Base-by-base conservation (phyloP, 176 grass and related monocot genomes). In the Phoenix dactylifera region DNA sequence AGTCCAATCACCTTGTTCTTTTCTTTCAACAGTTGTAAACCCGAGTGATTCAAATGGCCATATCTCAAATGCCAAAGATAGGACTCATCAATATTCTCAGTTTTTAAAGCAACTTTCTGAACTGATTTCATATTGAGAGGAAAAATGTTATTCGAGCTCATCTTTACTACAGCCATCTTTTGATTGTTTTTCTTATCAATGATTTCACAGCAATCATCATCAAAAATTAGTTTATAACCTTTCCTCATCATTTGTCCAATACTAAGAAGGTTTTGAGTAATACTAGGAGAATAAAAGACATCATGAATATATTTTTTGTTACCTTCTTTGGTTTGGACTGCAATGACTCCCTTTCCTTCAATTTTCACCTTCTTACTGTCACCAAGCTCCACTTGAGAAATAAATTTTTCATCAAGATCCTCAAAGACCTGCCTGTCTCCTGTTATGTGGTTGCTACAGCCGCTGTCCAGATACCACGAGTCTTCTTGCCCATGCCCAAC, bases 1-100 rank as follows among this genome's bases (percentile, higher is more conserved):
- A 74, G 52, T 2, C 71, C 59, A 17, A 4, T 7, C 9, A 74
- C 59, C 71, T 64, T 74, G 1, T 74, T 15, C 59, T 64, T 64
- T 50, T 74, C 7, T 30, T 74, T 55, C 14, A 64, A 22, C 9
- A 74, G 0, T 16, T 53, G 54, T 4, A 72, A 32, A n/a, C 58
- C 39, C 15, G 62, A 52, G 1, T 17, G 10, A 15, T 60, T 52
- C 14, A 64, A 18, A 55, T 74, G 50, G 3, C 71, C 26, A 74
- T 74, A 63, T 20, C 24, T 55, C 12, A 63, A n/a, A 65, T 62
- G 69, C 59, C 59, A 20, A 61, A 54, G 16, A 17, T 44, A 0
- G 9, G 15, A 50, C 14, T 50, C 2, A 35, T 62, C 4, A 5
- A 15, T 14, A 3, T 28, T 32, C 18, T 6, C 2, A 15, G 0